Evolutionary conservation across 768 basidiomycete species (phyloP), one percentile per base, ranked within the genome.

Genomic region (Termitomyces sp.): DNA sequence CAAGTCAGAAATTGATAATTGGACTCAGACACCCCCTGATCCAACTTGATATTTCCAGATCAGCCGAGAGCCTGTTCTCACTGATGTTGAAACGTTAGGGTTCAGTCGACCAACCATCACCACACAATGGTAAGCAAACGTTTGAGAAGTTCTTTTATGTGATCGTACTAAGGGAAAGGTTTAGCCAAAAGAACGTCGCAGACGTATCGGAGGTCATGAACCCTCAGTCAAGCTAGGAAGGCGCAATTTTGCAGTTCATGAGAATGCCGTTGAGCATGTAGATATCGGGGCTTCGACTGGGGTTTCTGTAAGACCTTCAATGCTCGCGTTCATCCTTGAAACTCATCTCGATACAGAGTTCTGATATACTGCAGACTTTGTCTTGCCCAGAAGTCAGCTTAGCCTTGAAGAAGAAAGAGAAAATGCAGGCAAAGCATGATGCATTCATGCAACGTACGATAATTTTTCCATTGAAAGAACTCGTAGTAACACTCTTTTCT

Each of bases 361-460:
- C 70, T 49, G 76, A 78, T n/a, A 69, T 84, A 48, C 70, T 83
- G 6, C 63, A 71, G 29, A 66, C 75, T 35, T 63, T 77, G 54
- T 64, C 65, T 45, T 52, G 62, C 17, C 37, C 64, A 12, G 71
- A 74, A 58, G 19, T 54, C 61, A 25, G 58, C 50, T 23, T 58
- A 48, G 17, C 60, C 68, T 58, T 75, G 47, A 81, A 70, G 59
- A 92, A 92, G 71, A 90, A 87, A 66, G 84, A 81, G 56, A 90
- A 85, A 67, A 81, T 81, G 53, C 76, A 80, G 17, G 61, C 82
- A 54, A 91, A 85, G 68, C 84, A 83, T 49, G 83, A 89, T 60
- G 77, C 83, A 4, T 87, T 92, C 62, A 66, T 90, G 43, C 77
- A 85, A 74, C 83, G 90, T 89, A 62, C 37, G 75, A 46, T 16